These are phyloP conservation scores for Nemania serpens DNA, from an alignment of 2,329 filamentous ascomycete genomes.

Conservation along the genomic window DNA sequence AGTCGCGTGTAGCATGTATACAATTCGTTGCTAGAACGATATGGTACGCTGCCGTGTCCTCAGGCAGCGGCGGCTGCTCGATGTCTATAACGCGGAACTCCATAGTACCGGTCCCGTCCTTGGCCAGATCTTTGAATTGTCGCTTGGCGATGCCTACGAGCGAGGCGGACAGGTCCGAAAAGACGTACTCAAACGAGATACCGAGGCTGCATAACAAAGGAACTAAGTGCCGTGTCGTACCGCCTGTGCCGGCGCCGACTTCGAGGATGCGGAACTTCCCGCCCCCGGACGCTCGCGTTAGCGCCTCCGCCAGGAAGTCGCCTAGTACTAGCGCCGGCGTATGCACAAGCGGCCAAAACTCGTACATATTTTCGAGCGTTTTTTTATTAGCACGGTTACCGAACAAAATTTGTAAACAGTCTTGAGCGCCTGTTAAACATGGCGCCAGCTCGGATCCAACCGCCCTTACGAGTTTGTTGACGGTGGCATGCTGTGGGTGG, in stretches of 20 bases:
- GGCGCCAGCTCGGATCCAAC: constrained; percentile 28
- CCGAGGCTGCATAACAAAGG: constrained; percentile 29
- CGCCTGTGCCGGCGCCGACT: constrained; percentile 13
- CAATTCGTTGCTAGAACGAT: constrained; percentile 44
- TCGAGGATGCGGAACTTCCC: constrained; percentile 4
- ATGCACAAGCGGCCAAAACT: constrained; percentile 27
- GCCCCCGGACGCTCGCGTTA: too few relatives aligned
- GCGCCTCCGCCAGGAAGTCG: too few relatives aligned
- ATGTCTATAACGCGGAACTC: constrained; percentile 39
- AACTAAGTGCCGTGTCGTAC: constrained; percentile 40
- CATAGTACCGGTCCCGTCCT: constrained; percentile 25
- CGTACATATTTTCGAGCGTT: constrained; percentile 34
- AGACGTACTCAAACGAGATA: constrained; percentile 44
- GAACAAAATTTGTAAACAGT: constrained; percentile 33
- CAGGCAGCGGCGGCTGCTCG: constrained; percentile 35
- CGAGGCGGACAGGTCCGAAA: constrained; percentile 48
- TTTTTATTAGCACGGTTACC: constrained; percentile 27
- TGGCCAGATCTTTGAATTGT: constrained; percentile 29
- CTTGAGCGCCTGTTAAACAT: constrained; percentile 31
- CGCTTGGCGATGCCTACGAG: constrained; percentile 39
- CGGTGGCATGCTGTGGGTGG: constrained; percentile 24
- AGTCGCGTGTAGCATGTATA: constrained; percentile 43
- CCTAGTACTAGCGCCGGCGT: too few relatives aligned
- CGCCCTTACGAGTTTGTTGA: constrained; percentile 28
- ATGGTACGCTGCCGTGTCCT: constrained; percentile 34